Conservation (phyloP, 2,329 filamentous ascomycete species). For the Hymenoscyphus albidus region DNA sequence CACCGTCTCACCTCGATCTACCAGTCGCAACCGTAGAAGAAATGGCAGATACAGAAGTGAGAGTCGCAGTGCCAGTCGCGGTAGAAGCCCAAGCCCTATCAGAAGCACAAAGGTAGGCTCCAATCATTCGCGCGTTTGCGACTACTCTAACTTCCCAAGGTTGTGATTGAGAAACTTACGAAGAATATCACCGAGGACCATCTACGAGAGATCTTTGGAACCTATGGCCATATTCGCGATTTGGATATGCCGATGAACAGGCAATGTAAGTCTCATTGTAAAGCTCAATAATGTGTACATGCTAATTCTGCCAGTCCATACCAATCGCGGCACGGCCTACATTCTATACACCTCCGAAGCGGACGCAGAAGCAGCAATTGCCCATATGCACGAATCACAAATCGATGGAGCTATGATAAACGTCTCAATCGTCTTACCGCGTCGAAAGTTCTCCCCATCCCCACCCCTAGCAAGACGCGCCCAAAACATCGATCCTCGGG, state of each 20-base stretch:
- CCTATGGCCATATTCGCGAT: constrained; percentile 80
- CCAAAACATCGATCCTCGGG: constrained; percentile 55
- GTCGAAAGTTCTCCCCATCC: constrained; percentile 67
- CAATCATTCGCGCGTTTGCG: constrained; percentile 7
- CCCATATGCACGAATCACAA: constrained; percentile 98
- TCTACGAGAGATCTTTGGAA: constrained; percentile 85
- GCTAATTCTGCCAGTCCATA: constrained; percentile 58
- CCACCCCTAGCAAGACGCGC: constrained; percentile 68
- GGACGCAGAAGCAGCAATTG: constrained; percentile 83
- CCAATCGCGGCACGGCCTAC: constrained; percentile 90
- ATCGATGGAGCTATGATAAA: constrained; percentile 36
- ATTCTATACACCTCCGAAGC: constrained; percentile 75
- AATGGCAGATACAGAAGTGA: constrained; percentile 32
- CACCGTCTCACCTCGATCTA: constrained; percentile 31
- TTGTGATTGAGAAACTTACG: constrained; percentile 92
- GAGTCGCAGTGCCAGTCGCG: constrained; percentile 33
- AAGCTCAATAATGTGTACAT: constrained; percentile 5
- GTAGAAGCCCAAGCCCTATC: constrained; percentile 36
- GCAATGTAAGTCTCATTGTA: constrained; percentile 56
- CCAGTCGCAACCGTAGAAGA: constrained; percentile 27
- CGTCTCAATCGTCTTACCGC: constrained; percentile 37
- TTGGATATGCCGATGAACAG: constrained; percentile 88
- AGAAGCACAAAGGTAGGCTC: constrained; percentile 50
- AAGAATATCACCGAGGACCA: constrained; percentile 92
- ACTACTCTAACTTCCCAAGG: constrained; percentile 48